phyloP scores from a whole-genome alignment of 2,329 filamentous ascomycete genomes.

The Chaetomiaceae sp. region DNA sequence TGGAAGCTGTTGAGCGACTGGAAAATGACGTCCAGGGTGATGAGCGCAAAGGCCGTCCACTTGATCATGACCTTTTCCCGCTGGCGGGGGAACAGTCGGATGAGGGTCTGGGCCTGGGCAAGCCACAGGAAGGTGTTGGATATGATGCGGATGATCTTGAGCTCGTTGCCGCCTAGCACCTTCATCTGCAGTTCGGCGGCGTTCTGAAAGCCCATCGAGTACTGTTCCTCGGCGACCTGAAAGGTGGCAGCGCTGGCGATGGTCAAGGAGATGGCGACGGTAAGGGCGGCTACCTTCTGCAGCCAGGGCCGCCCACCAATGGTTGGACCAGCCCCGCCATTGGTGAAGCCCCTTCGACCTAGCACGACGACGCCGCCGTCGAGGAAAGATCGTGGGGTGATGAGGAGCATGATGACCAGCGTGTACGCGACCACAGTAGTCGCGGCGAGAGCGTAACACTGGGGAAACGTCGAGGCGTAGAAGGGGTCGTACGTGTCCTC shows the following conservation, averaged over 20 bases:
- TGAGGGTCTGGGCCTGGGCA: constrained; percentile 93
- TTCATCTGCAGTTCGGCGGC: constrained; percentile 68
- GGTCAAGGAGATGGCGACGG: constrained; percentile 78
- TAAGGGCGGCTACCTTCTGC: constrained; percentile 74
- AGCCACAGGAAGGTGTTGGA: constrained; percentile 97
- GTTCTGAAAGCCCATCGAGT: constrained; percentile 73
- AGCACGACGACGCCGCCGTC: constrained; percentile 79
- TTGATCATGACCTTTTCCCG: constrained; percentile 98
- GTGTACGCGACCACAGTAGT: constrained; percentile 89
- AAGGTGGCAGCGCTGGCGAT: constrained; percentile 93
- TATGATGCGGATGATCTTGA: constrained; percentile 86
- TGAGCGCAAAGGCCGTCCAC: constrained; percentile 93
- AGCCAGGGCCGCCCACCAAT: constrained; percentile 92
- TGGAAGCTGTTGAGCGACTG: constrained; percentile 85
- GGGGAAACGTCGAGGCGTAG: constrained; percentile 87
- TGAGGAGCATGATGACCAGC: constrained; percentile 87
- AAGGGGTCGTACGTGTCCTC: constrained; percentile 79
- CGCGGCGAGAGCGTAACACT: constrained; percentile 87
- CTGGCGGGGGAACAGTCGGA: constrained; percentile 90
- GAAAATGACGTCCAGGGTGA: constrained; percentile 85
- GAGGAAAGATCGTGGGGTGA: constrained; percentile 90
- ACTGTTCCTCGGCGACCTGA: constrained; percentile 75
- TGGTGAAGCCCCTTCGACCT: constrained; percentile 78
- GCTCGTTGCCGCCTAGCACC: constrained; percentile 78
- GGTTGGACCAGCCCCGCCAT: constrained; percentile 73